Conservation (phyloP, 441 rosid species). For the Brassica hybrid region DNA sequence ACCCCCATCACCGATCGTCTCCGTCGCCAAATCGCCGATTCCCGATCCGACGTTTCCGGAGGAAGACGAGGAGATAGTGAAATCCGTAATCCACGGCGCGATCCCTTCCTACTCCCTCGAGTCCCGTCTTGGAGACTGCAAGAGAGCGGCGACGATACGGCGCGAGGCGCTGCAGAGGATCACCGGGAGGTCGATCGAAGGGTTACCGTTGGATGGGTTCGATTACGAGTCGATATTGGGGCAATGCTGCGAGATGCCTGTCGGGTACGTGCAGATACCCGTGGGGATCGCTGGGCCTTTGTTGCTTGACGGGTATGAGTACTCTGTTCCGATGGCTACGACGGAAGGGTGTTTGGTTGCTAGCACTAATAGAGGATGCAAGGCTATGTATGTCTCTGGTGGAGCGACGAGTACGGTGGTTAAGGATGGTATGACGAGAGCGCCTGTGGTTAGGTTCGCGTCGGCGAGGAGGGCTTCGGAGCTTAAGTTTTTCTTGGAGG, state of each 20-base stretch:
- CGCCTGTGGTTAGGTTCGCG: constrained; percentile 82
- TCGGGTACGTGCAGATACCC: constrained; percentile 88
- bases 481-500: constrained; percentile 83
- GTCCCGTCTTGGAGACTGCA: constrained; percentile 77
- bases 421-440: constrained; percentile 87
- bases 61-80: constrained; percentile 78
- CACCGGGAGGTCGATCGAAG: constrained; percentile 69
- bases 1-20: constrained; percentile 28
- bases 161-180: constrained; percentile 80
- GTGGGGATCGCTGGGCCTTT: constrained; percentile 88
- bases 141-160: constrained; percentile 71
- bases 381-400: constrained; percentile 73
- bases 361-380: constrained; percentile 88
- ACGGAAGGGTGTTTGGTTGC: constrained; percentile 94
- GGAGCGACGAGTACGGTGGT: constrained; percentile 69
- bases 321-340: constrained; percentile 88
- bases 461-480: constrained; percentile 71
- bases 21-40: constrained; percentile 30
- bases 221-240: constrained; percentile 79
- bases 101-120: constrained; percentile 74
- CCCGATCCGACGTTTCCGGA: constrained; percentile 39
- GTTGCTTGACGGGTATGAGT: constrained; percentile 72
- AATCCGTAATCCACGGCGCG: constrained; percentile 58
- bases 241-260: constrained; percentile 97
- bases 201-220: constrained; percentile 87